Base-by-base conservation (phyloP, 371 early-diverging fungal species). In the Syncephalastrum contaminatum region DNA sequence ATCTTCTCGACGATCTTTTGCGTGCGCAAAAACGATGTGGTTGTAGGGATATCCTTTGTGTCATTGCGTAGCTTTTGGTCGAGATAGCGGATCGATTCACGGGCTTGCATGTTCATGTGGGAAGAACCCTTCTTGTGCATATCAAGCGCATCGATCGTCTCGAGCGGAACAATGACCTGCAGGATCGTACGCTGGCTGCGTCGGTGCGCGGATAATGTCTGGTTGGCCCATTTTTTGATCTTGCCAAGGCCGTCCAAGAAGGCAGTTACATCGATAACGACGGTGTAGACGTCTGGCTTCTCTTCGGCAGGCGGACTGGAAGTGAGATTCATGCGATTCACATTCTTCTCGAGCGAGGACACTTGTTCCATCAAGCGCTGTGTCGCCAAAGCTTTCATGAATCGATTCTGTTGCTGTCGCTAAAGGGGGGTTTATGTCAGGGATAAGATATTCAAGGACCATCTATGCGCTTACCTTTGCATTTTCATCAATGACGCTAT, bases 21-120 rank as follows among this genome's bases (percentile, higher is more conserved):
- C 0, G 73, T 75, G 22, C 80, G 64, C 24, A 79, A 53, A 20
- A 54, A 72, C 4, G 75, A 79, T 0, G 59, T 41, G 0, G 54
- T 66, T 0, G 53, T 53, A 2, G 43, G 42, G 13, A 55, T 57
- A 20, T 57, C 48, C 1, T 41, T 43, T 16, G 40, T 41, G 4
- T 60, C 55, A 48, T 54, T 3, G 42, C 42, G 59, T 30, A 83
- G 46, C 43, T 73, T 63, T 22, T 88, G 83, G 62, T 92, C 92
- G 51, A 92, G 65, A 58, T 80, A 92, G 16, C 92, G 83, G 54
- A 86, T 92, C 3, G 89, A 88, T 55, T 89, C 89, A 48, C 92
- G 72, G 0, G 90, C 86, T 44, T 82, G 79, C 21, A 76, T 73
- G 56, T 86, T 88, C 60, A 74, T 80, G 48, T 75, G 74, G 18